Conservation (phyloP, 139 green algal species). For the Picochlorum costavermella region DNA sequence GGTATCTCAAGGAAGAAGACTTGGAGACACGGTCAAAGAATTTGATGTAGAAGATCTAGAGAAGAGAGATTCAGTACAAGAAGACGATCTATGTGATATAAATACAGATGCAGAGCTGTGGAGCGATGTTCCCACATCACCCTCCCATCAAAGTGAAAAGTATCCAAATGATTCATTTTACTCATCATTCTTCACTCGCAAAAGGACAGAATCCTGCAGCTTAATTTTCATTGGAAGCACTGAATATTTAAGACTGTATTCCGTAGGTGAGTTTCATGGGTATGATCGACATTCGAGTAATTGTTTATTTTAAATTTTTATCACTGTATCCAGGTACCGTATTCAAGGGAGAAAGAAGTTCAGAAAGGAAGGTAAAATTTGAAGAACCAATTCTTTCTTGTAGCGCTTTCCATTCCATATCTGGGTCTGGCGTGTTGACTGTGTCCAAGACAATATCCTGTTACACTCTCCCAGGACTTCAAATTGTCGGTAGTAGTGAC, state of each 20-base stretch:
- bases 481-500: too few species aligned
- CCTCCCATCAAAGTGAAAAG: neutral
- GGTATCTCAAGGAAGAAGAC: neutral
- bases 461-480: slow-evolving; percentile 12
- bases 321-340: slow-evolving; percentile 19
- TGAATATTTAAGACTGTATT: neutral
- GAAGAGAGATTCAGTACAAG: neutral
- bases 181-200: neutral
- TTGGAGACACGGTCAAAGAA: neutral
- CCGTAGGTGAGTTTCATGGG: neutral
- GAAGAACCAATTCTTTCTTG: slow-evolving; percentile 25
- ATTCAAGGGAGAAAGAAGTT: slow-evolving; percentile 24
- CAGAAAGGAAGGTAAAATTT: slow-evolving; percentile 26
- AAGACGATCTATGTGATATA: neutral
- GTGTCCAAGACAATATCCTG: neutral
- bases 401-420: slow-evolving; percentile 18
- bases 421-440: slow-evolving; percentile 25
- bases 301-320: neutral
- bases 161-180: neutral
- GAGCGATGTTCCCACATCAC: neutral
- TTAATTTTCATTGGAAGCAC: neutral
- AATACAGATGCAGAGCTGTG: neutral
- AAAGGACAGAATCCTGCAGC: neutral
- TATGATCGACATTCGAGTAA: too few species aligned
- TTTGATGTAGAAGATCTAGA: neutral